These are phyloP conservation scores for Termitomyces sp. DNA, from an alignment of 768 basidiomycete genomes.

Conservation along the genomic window DNA sequence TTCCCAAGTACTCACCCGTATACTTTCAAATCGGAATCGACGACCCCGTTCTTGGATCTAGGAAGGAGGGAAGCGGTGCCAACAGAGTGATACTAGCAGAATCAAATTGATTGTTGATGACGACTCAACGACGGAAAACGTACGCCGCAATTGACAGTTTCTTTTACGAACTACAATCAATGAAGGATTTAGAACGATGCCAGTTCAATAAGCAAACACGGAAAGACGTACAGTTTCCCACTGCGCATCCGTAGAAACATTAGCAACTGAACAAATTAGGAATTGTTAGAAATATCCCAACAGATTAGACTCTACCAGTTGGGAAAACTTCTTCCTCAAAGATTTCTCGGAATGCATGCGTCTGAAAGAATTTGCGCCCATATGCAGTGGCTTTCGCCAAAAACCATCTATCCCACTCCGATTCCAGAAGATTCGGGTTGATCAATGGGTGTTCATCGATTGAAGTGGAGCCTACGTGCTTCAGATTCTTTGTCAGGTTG, in stretches of 20 bases:
- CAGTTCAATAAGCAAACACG: background rate
- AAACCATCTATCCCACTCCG: constrained; percentile 31
- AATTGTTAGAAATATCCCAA: background rate
- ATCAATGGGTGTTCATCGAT: constrained; percentile 26
- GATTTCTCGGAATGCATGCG: constrained; percentile 24
- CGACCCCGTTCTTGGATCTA: constrained; percentile 19
- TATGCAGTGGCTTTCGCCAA: constrained; percentile 28
- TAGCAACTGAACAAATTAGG: background rate
- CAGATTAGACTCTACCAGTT: constrained; percentile 18
- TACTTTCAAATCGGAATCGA: constrained; percentile 19
- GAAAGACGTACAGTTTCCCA: constrained; percentile 19
- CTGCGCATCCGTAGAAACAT: constrained; percentile 19
- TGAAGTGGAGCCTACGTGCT: constrained; percentile 22
- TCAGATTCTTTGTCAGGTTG: background rate
- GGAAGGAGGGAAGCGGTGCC: constrained; percentile 40
- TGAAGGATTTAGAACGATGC: background rate
- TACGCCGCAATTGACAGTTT: constrained; percentile 22
- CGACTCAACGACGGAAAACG: background rate
- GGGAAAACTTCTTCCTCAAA: constrained; percentile 28
- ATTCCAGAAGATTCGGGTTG: constrained; percentile 25
- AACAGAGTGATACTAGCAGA: constrained; percentile 26
- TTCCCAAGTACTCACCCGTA: constrained; percentile 18
- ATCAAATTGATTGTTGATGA: background rate
- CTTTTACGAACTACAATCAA: constrained; percentile 18
- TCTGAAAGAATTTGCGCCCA: constrained; percentile 27